These are phyloP conservation scores for Lactifluus subvellereus DNA, from an alignment of 768 basidiomycete genomes.

Conservation along the genomic window DNA sequence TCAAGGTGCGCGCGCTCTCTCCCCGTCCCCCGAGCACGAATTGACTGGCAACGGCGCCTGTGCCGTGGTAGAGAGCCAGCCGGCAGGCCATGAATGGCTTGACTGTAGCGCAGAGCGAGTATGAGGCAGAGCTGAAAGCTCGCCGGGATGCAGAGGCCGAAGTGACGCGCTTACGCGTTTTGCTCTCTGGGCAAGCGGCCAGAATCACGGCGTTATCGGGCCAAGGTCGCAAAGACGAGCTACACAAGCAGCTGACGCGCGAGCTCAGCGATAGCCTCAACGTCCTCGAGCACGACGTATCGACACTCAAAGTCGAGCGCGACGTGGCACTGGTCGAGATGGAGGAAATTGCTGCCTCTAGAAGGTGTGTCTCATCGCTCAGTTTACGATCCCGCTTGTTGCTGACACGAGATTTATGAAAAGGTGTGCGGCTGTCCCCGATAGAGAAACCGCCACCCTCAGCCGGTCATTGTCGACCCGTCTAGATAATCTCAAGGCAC, in stretches of 20 bases:
- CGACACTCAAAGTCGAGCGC: slow-evolving; percentile 80
- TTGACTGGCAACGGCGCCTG: background rate
- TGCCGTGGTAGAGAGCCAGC: slow-evolving; percentile 64
- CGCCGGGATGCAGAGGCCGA: slow-evolving; percentile 91
- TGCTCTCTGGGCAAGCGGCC: slow-evolving; percentile 86
- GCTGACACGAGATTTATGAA: background rate
- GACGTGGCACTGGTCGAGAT: slow-evolving; percentile 92
- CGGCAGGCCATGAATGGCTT: slow-evolving; percentile 90
- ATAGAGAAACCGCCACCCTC: slow-evolving; percentile 30
- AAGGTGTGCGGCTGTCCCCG: slow-evolving; percentile 24
- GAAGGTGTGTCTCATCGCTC: slow-evolving; percentile 47
- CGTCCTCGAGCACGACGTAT: slow-evolving; percentile 78
- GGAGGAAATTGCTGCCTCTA: slow-evolving; percentile 76
- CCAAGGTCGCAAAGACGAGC: slow-evolving; percentile 70
- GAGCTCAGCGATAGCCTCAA: slow-evolving; percentile 73
- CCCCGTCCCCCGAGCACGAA: background rate
- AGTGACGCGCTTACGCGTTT: slow-evolving; percentile 75
- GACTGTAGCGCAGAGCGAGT: slow-evolving; percentile 88
- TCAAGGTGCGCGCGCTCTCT: slow-evolving; percentile 56
- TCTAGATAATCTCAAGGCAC: slow-evolving; percentile 78
- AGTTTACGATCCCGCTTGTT: background rate
- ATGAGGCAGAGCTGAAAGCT: slow-evolving; percentile 83
- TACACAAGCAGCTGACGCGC: slow-evolving; percentile 70
- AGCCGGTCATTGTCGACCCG: slow-evolving; percentile 74
- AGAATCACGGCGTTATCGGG: slow-evolving; percentile 80